Base-by-base conservation (phyloP, 768 basidiomycete genomes). In the Termitomyces sp. region DNA sequence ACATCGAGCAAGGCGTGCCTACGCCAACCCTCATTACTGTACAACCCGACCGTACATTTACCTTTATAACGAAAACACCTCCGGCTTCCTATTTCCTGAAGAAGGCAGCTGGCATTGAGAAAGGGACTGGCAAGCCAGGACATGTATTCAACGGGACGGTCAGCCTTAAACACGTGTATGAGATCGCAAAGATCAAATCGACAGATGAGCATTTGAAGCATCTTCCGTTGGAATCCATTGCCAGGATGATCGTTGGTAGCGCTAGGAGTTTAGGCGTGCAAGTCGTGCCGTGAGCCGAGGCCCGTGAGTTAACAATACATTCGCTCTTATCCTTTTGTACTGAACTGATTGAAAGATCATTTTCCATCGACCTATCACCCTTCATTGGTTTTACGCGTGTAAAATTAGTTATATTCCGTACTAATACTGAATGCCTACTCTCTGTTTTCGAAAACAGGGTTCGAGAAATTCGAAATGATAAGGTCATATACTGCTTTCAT, bases 151-250 rank as follows among this genome's bases (percentile, higher is more conserved):
- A 84, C 60, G 92, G 88, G 51, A 93, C 90, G 47, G 81, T 98
- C 71, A 90, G 84, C 68, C 81, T 98, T 66, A 99, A 99, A 79
- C 95, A 98, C 79, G 83, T 98, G 70, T 98, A 94, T 73, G 97
- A 98, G 79, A 97, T 99, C 70, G 93, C 96, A 37, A 96, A 92
- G 81, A 90, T 99, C 72, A 99, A 99, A 78, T 81, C 85, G 54
- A 84, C 81, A 67, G 97, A 99, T 75, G 88, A 88, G 62, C 88
- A 93, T 71, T 76, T 97, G 79, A 89, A 83, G 75, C 89, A 90
- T 68, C 79, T 97, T 62, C 83, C 85, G 61, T 79, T 96, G 61
- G 91, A 97, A 77, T 85, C 86, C 65, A 88, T 99, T 52, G 88
- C 92, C 29, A 87, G 87, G 68, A 91, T 90, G 70, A 80, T 98